A percentile compares a stretch with the other conserved stretches of the same genome.
Conservation (phyloP, 2,329 filamentous ascomycete species). For the Nothopassalora personata region DNA sequence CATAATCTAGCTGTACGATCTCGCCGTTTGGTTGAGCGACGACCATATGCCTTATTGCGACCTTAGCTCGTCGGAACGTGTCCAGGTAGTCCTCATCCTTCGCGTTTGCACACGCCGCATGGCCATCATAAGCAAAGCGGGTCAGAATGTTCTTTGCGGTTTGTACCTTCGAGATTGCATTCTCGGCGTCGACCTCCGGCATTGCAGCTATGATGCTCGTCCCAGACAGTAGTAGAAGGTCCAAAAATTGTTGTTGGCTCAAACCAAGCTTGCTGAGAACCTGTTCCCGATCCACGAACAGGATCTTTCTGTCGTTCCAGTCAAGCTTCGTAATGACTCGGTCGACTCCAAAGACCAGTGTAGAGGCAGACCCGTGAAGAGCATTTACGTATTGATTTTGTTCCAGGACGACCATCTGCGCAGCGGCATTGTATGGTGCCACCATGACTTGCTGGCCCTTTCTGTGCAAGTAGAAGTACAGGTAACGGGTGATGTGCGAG, state of each 20-base stretch:
- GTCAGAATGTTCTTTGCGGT: constrained; percentile 76
- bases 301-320: constrained; percentile 60
- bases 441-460: constrained; percentile 70
- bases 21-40: constrained; percentile 73
- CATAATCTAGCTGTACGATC: constrained; percentile 67
- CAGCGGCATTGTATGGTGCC: constrained; percentile 80
- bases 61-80: constrained; percentile 77
- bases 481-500: constrained; percentile 67
- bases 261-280: constrained; percentile 63
- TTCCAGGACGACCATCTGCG: constrained; percentile 75
- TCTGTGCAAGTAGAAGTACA: constrained; percentile 68
- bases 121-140: constrained; percentile 60
- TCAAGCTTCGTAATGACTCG: constrained; percentile 66
- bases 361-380: constrained; percentile 77
- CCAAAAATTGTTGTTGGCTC: constrained; percentile 69
- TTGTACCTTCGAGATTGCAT: constrained; percentile 51
- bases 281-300: constrained; percentile 52
- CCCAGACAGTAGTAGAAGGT: constrained; percentile 52
- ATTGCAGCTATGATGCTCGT: constrained; percentile 62
- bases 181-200: constrained; percentile 57
- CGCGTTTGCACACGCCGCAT: constrained; percentile 66
- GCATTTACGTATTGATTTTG: constrained; percentile 65
- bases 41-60: constrained; percentile 83
- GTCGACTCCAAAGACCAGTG: constrained; percentile 78
- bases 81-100: constrained; percentile 81